These are phyloP conservation scores for Iris macrosiphon DNA, from an alignment of 106 monocot species.

Conservation along the genomic window DNA sequence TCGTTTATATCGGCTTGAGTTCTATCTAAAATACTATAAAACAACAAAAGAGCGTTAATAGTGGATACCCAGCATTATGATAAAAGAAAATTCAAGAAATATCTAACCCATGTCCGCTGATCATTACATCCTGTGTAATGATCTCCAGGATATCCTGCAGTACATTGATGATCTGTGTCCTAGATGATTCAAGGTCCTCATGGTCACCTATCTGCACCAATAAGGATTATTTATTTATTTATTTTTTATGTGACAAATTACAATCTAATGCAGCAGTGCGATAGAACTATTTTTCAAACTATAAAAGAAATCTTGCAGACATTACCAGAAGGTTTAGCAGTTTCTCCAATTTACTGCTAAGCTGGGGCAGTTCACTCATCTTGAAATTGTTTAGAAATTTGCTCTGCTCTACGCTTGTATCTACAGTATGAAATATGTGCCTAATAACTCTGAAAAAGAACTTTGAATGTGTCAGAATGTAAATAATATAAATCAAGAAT, in stretches of 20 bases:
- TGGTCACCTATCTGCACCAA: conserved; percentile 33
- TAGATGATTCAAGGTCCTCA: conserved; percentile 45
- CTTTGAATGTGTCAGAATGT: conserved; percentile 5
- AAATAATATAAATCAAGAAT: background rate
- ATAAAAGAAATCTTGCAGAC: conserved; percentile 1
- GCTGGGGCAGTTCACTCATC: conserved; percentile 79
- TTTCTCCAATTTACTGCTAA: conserved; percentile 78
- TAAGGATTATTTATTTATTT: too few relatives aligned
- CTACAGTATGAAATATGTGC: conserved; percentile 30
- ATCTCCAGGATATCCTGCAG: conserved; percentile 97
- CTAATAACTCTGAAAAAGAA: conserved; percentile 45
- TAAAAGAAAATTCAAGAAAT: background rate
- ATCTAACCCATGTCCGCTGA: conserved; percentile 38
- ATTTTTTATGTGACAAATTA: background rate
- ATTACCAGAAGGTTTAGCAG: conserved; percentile 73
- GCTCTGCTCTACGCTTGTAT: conserved; percentile 26
- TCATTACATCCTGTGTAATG: conserved; percentile 83
- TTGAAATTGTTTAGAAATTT: conserved; percentile 63
- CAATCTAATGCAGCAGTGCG: background rate
- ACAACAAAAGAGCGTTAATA: background rate
- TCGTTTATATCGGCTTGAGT: conserved; percentile 11
- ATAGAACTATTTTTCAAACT: background rate
- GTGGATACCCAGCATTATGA: background rate
- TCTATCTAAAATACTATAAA: conserved; percentile 25
- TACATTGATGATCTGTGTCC: conserved; percentile 76